Evolutionary conservation across 768 basidiomycete species (phyloP).

Genomic region (Agaricus sinodeliciosus): DNA sequence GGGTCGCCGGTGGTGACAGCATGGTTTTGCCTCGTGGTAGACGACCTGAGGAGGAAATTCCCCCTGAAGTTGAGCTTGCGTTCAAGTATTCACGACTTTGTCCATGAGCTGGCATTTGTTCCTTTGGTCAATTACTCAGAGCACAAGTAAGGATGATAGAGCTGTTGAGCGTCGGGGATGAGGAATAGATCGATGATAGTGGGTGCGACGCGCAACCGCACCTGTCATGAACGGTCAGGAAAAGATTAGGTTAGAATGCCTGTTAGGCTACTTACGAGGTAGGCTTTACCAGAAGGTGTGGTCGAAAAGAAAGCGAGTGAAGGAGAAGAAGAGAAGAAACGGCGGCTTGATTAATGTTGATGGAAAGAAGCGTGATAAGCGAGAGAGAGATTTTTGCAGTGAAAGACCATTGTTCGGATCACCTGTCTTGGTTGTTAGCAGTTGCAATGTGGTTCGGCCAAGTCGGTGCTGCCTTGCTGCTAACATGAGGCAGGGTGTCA

Average conservation of each 20-base stretch:
- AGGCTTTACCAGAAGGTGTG: background rate
- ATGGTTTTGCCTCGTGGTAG: slow-evolving; percentile 17
- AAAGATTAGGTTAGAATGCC: too few species aligned
- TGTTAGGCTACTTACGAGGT: background rate
- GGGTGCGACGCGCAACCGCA: background rate
- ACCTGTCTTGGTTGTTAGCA: slow-evolving; percentile 16
- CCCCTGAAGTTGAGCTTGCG: slow-evolving; percentile 6
- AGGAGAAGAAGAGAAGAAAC: too few species aligned
- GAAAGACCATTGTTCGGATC: slow-evolving; percentile 24
- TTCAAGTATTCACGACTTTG: slow-evolving; percentile 11
- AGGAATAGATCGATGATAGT: slow-evolving; percentile 5
- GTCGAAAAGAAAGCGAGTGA: background rate
- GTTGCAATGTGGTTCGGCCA: too few species aligned
- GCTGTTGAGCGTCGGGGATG: slow-evolving; percentile 4
- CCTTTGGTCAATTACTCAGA: slow-evolving; percentile 10
- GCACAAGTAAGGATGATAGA: slow-evolving; percentile 5
- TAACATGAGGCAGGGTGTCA: slow-evolving; percentile 31
- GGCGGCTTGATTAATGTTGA: too few species aligned
- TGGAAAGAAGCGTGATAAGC: slow-evolving; percentile 22
- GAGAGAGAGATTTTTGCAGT: slow-evolving; percentile 18
- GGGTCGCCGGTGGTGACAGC: slow-evolving; percentile 33
- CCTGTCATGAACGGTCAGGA: background rate
- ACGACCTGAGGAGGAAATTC: background rate
- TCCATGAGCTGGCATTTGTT: slow-evolving; percentile 19
- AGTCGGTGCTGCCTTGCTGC: slow-evolving; percentile 28